Base-by-base conservation (phyloP, 805 yeast genomes). In the Candida cerambycidarum region DNA sequence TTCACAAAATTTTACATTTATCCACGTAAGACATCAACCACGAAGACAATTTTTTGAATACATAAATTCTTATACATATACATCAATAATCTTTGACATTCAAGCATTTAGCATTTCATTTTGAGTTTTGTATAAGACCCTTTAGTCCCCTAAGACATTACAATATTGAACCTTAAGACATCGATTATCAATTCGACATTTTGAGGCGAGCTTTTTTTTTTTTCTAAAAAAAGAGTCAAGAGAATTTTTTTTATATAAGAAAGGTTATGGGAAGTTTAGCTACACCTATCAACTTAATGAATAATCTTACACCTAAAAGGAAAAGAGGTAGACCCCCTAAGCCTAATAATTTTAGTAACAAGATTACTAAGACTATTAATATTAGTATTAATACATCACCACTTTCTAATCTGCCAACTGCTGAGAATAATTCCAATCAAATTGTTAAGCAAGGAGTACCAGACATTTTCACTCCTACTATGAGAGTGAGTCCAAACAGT, bases 261-360 rank as follows among this genome's bases (percentile, higher is more conserved):
- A 5, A 14, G 21, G 15, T 15, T 13, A 34, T 34, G 38, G 38
- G 38, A 21, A 34, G 29, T 34, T 34, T 34, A 34, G 38, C 38
- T 9, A 34, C 38, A 23, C 38, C 38, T 27, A 33, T 34, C 24
- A 32, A 31, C 17, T 33, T 40, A 27, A 33, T 40, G 43, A 30
- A 35, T 13, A 41, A 33, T 41, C 14, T 42, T 14, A 48, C 70
- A 3, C 56, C 60, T 13, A 70, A 67, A 48, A 54, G 64, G 39
- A 71, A 65, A 50, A 54, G 76, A 49, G 76, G 76, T n/a, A 59
- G 76, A 51, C 76, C 76, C 7, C 75, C 76, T 28, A 71, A 71
- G 55, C 62, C 69, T 1, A 52, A 60, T n/a, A 61, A 67, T 15
- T 55, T 66, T 19, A 52, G 62, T 30, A 65, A 60, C 46, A 63